These are phyloP conservation scores for Tolypocladium tundrense DNA, from an alignment of 2,329 filamentous ascomycete species.

Conservation along the genomic window DNA sequence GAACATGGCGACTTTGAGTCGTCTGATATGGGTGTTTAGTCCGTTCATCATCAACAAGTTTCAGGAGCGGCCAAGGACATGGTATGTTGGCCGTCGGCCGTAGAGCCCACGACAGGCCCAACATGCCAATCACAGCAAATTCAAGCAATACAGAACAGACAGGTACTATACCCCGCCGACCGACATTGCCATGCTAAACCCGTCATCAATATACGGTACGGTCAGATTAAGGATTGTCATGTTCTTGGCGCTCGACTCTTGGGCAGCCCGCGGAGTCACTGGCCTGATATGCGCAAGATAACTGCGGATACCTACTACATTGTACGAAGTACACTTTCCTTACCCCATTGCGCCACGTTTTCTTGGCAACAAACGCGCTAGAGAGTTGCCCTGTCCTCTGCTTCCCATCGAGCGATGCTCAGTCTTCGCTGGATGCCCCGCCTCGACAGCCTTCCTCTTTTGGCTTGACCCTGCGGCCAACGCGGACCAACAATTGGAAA, in stretches of 20 bases:
- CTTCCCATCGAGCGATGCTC: neutral
- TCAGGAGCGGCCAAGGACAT: neutral
- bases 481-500: neutral
- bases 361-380: neutral
- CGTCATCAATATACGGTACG: neutral
- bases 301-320: no score
- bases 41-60: no score
- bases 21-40: neutral
- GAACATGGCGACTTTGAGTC: neutral
- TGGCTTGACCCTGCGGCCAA: neutral
- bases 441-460: neutral
- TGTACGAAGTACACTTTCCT: no score
- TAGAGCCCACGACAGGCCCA: neutral
- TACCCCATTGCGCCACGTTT: neutral
- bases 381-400: neutral
- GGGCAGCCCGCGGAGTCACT: neutral
- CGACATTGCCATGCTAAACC: neutral
- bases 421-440: neutral
- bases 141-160: neutral
- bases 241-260: neutral
- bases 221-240: neutral
- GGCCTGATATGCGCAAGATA: neutral
- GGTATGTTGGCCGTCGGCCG: neutral
- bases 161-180: neutral
- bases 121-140: neutral